Evolutionary conservation across 768 basidiomycete genomes (phyloP), one percentile per base, ranked within the genome.

Genomic region (Sutorius australiensis): DNA sequence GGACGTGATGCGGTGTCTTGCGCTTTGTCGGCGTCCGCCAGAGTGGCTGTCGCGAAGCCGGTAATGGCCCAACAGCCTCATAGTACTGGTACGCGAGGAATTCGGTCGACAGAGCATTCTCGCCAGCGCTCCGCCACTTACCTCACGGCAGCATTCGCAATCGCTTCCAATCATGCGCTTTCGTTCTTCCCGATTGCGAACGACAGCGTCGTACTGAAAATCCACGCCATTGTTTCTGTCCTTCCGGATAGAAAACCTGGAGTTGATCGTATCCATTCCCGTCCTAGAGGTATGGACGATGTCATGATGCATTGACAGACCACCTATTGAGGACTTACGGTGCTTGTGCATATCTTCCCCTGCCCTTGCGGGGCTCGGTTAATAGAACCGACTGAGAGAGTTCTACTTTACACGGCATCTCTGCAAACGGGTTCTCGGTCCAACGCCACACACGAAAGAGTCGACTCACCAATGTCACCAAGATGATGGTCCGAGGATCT

Each of bases 141-240:
- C 92, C 45, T 84, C 86, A 37, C 75, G 80, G 66, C 93, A 95
- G 54, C 84, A 86, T 57, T 89, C 88, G 65, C 92, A 95, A 56
- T 92, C 89, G 2, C 77, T 82, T 4, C 80, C 93, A 46, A 87
- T 77, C 76, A 95, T 77, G 47, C 73, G 72, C 58, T 76, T 77
- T 31, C 94, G 75, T 32, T 81, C 80, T 16, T 80, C 79, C 60
- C 78, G 86, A 37, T 74, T 76, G 27, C 92, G 75, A 12, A 91
- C 86, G 14, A 92, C 89, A 45, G 86, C 83, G 40, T 92, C 86
- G 61, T 79, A 95, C 58, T 85, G 83, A 65, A 79, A 86, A 39
- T 73, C 71, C 10, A 81, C 42, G 0, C 90, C 92, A 0, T 76
- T 74, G 64, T 95, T 95, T 33, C 69, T 73, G 8, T 70, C 69